A percentile compares a stretch with the other conserved stretches of the same genome.
Conservation (phyloP, 1,284 basidiomycete genomes). For the Rhodofomes roseus region DNA sequence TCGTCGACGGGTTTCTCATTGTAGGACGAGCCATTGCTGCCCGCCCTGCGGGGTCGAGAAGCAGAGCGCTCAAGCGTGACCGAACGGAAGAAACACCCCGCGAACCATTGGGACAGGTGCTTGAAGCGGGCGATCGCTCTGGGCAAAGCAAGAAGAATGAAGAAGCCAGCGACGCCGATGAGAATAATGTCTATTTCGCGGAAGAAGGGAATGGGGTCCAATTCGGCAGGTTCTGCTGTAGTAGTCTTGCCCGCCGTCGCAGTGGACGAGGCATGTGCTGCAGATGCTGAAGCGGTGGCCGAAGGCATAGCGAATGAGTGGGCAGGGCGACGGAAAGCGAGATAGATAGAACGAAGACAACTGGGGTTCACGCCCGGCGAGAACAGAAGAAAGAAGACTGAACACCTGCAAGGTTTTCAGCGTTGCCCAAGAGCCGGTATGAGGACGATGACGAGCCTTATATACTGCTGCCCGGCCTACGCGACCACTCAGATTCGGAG, state of each 20-base stretch:
- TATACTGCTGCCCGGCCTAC: not conserved
- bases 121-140: conserved; percentile 29
- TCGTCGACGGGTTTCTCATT: not conserved
- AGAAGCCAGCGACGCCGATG: conserved; percentile 25
- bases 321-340: not conserved
- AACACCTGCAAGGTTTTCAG: not conserved
- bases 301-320: conserved; percentile 7
- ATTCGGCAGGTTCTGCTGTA: conserved; percentile 4
- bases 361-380: conserved; percentile 1
- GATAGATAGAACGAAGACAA: not conserved
- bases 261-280: not conserved
- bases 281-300: not conserved
- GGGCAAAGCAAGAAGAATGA: conserved; percentile 30
- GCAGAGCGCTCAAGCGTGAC: conserved; percentile 12
- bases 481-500: not conserved
- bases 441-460: not conserved
- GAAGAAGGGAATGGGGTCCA: conserved; percentile 23
- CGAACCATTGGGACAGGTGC: conserved; percentile 29
- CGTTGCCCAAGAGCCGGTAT: not conserved
- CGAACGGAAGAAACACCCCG: conserved; percentile 29
- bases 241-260: not conserved
- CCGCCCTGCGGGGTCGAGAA: conserved; percentile 4
- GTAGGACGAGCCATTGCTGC: conserved; percentile 10
- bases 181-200: conserved; percentile 30
- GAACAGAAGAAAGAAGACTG: not conserved